phyloP scores from a whole-genome alignment of 2,329 filamentous ascomycete genomes.

The Fusarium sp. region DNA sequence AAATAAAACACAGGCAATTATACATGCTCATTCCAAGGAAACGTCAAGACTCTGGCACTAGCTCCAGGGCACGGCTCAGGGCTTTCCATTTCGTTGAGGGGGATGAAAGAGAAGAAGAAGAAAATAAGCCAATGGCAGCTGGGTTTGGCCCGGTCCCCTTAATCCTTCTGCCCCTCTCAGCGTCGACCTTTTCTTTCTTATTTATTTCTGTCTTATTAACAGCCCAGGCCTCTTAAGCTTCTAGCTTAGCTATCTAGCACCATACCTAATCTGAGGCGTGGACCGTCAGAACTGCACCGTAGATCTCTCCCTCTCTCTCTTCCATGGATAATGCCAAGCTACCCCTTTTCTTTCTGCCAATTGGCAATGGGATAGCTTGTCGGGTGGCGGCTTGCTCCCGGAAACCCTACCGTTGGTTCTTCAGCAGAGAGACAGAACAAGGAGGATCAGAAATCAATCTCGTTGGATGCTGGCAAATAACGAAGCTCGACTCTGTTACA shows the following conservation, averaged over 20 bases:
- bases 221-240: slow-evolving; percentile 28
- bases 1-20: not conserved
- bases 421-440: not conserved
- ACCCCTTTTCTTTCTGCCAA: slow-evolving; percentile 30
- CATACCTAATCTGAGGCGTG: slow-evolving; percentile 30
- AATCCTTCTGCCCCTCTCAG: slow-evolving; percentile 24
- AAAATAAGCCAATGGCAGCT: not conserved
- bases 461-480: slow-evolving; percentile 9
- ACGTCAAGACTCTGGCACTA: slow-evolving; percentile 21
- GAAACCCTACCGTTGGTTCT: slow-evolving; percentile 26
- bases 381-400: slow-evolving; percentile 35
- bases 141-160: slow-evolving; percentile 10
- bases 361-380: slow-evolving; percentile 13
- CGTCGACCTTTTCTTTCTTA: slow-evolving; percentile 7
- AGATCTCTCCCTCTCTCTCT: slow-evolving; percentile 30
- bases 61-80: slow-evolving; percentile 31
- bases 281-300: slow-evolving; percentile 20
- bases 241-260: slow-evolving; percentile 18
- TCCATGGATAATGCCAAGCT: slow-evolving; percentile 15
- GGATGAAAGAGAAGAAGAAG: too few species aligned
- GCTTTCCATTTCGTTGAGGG: slow-evolving; percentile 34
- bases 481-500: too few species aligned
- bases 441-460: too few species aligned
- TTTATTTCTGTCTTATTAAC: slow-evolving; percentile 7
- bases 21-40: slow-evolving; percentile 23